phyloP scores from a whole-genome alignment of 2,329 filamentous ascomycete species.

The Alternaria metachromatica region DNA sequence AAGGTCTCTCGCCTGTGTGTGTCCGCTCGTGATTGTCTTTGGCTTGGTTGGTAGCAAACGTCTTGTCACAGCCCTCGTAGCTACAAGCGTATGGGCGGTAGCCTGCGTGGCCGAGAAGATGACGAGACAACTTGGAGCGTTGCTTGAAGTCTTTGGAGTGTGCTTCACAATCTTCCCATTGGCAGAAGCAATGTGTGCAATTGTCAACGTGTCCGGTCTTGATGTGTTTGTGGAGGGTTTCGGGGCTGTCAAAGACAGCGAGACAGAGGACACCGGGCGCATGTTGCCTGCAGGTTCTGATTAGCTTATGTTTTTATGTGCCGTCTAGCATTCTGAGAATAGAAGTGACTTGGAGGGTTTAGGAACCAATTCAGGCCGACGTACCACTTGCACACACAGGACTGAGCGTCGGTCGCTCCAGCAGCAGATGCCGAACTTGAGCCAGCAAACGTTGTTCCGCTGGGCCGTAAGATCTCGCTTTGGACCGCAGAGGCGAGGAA shows the following conservation, averaged over 20 bases:
- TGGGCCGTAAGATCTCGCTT: slow-evolving; percentile 31
- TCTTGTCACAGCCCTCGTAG: slow-evolving; percentile 45
- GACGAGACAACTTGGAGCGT: slow-evolving; percentile 47
- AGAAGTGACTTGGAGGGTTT: neutral
- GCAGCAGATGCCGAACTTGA: slow-evolving; percentile 7
- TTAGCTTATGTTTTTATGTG: neutral
- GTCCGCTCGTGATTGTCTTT: slow-evolving; percentile 50
- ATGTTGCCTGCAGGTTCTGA: slow-evolving; percentile 28
- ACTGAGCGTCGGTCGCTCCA: slow-evolving; percentile 13
- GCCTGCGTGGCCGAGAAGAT: slow-evolving; percentile 47
- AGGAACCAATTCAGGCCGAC: neutral
- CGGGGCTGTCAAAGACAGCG: slow-evolving; percentile 34
- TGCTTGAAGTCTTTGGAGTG: slow-evolving; percentile 49
- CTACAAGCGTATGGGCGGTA: slow-evolving; percentile 48
- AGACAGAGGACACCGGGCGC: slow-evolving; percentile 35
- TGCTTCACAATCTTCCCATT: slow-evolving; percentile 46
- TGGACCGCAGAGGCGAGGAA: slow-evolving; percentile 39
- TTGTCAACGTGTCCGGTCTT: slow-evolving; percentile 45
- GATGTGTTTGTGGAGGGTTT: slow-evolving; percentile 45
- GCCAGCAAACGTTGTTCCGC: slow-evolving; percentile 12
- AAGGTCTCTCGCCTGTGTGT: slow-evolving; percentile 47
- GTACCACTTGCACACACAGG: slow-evolving; percentile 42
- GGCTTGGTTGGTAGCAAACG: slow-evolving; percentile 50
- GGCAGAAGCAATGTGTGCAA: slow-evolving; percentile 44
- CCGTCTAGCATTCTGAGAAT: neutral